Base-by-base conservation (phyloP, 176 grass and related monocot species). In the Eragrostis curvula region DNA sequence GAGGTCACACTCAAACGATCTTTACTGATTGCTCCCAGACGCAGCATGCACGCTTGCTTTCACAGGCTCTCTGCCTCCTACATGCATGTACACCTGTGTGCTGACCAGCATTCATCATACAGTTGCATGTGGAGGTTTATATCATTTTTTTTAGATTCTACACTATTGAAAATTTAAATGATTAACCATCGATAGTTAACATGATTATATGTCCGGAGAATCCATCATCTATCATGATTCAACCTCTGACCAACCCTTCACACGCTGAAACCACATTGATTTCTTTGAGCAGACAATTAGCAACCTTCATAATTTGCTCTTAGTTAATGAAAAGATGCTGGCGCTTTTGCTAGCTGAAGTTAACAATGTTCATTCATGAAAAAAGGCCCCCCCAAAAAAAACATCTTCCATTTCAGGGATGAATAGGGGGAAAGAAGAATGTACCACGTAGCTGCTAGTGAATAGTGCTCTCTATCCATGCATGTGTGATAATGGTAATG, bases 221-320 rank as follows among this genome's bases (percentile, higher is more conserved):
- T 77, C 68, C 75, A 86, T 89, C 87, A 93, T 87, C 78, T 80
- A 70, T 87, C 70, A 89, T 83, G 75, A 91, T 87, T 86, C 66
- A 72, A 59, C 67, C 41, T 73, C 83, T 90, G 88, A 86, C 83
- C 83, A 60, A 78, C 79, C 78, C 47, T 44, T 67, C 49, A 32
- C 78, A 82, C 74, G 15, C 59, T 57, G 60, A 48, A 79, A 55
- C 68, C 52, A 24, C 47, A 62, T 75, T 87, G 69, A 75, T 75
- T 20, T 66, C 18, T 9, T 63, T 83, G 48, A 80, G 21, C 36
- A 29, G 9, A 32, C 28, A 28, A 74, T 79, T 71, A 82, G 71
- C 45, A 70, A 48, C 71, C 58, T 50, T 77, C 71, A 81, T 76
- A 81, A 70, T 55, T 85, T 85, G 72, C 20, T 71, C 66, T 56